Evolutionary conservation across 768 basidiomycete genomes (phyloP), one percentile per base, ranked within the genome.

Genomic region (Aureoboletus auriporus): DNA sequence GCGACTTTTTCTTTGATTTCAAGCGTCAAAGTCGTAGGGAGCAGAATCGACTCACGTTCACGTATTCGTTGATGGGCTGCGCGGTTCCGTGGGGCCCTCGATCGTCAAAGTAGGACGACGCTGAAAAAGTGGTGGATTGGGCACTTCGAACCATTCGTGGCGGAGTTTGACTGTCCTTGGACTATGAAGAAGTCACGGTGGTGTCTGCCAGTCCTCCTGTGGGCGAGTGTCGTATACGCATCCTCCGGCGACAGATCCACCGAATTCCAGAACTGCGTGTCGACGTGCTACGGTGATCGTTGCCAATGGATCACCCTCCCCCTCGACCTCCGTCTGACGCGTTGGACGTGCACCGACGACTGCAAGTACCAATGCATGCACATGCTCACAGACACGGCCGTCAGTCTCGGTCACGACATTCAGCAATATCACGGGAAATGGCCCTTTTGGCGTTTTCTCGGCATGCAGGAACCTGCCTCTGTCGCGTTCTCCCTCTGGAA

Each of bases 381-480:
- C 61, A 68, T 73, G 41, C 74, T 90, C 33, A 92, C 89, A 5
- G 77, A 81, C 52, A 60, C 68, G 8, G 79, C 81, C 30, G 54
- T 78, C n/a, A 44, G 55, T 29, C 56, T 50, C 6, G 78, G 79
- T 0, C 56, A 59, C 35, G 55, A 49, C 2, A 68, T 89, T 1
- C 79, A 88, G 38, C 93, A 96, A 57, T 94, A 89, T 66, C 80
- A 92, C 59, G 96, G 95, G 13, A 98, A 98, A 72, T 98, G 95
- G 95, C 91, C 94, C 0, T 98, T 99, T 65, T 87, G 84, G 80
- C 78, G 94, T 28, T 71, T 88, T 17, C 70, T 74, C n/a, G 91
- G 93, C 28, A 86, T 92, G 67, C 95, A 98, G 62, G 95, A 99
- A 68, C 94, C 95, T 6, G 86, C 93, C 8, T 89, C 90, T 3